A percentile compares a stretch with the other conserved stretches of the same genome.
Evolutionary conservation across 257 asterid species (phyloP).

Genomic region (Solanum bukasovii): DNA sequence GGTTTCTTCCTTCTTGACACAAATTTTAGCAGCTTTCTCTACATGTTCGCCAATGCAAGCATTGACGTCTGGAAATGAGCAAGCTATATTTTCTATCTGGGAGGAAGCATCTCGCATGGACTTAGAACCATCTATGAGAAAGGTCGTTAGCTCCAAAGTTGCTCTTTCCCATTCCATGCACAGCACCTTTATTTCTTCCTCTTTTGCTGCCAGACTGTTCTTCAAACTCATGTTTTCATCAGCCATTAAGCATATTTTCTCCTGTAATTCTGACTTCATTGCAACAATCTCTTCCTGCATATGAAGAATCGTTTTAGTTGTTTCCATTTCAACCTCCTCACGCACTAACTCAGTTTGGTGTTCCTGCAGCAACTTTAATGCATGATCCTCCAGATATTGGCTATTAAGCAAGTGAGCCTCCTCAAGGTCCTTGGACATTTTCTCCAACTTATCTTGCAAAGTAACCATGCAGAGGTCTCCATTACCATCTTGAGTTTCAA

Average conservation of each 20-base stretch:
- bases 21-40: constrained; percentile 59
- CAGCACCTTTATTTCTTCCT: constrained; percentile 38
- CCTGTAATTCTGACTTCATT: constrained; percentile 49
- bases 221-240: constrained; percentile 52
- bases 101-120: constrained; percentile 61
- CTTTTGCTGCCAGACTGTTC: constrained; percentile 48
- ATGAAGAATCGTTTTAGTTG: constrained; percentile 48
- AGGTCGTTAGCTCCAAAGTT: constrained; percentile 65
- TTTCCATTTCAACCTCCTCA: constrained; percentile 60
- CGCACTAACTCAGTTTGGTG: constrained; percentile 43
- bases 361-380: constrained; percentile 21
- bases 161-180: constrained; percentile 83
- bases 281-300: constrained; percentile 63
- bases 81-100: constrained; percentile 55
- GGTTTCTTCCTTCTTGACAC: constrained; percentile 66
- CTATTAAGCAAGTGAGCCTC: constrained; percentile 29
- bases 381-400: constrained; percentile 33
- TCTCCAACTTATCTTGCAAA: constrained; percentile 47
- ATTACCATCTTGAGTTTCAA: constrained; percentile 12
- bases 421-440: constrained; percentile 38
- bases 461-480: constrained; percentile 13
- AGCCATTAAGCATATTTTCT: constrained; percentile 38
- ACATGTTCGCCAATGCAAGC: constrained; percentile 56
- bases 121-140: constrained; percentile 69
- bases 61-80: constrained; percentile 54